Evolutionary conservation across 192 early-diverging fungal species (phyloP), one percentile per base, ranked within the genome.

Genomic region (Diversispora eburnea): DNA sequence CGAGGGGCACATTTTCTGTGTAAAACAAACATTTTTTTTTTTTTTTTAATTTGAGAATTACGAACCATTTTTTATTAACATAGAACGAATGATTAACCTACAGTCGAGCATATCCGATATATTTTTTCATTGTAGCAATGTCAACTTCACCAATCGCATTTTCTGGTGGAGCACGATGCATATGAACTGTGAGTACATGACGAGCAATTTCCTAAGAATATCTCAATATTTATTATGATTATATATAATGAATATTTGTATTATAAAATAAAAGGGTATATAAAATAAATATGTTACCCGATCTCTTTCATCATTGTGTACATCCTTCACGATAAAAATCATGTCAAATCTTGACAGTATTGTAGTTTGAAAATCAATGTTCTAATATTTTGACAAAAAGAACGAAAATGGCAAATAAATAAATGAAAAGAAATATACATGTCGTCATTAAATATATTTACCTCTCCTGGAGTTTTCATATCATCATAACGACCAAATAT

Each of bases 291-390:
- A 33, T 41, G 63, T 74, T 81, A 89, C 89, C 80, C 83, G 84
- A 87, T 99, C 98, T 41, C 93, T 89, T 76, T 80, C 83, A 75
- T 95, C 94, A 76, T 96, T 94, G 75, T 98, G 96, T 78, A 95
- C 96, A 81, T 99, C 98, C 75, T 92, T 93, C 45, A 99, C 90
- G 76, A 99, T 98, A 72, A 99, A 99, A 74, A 99, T 99, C 90
- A 98, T 91, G 83, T 99, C 98, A 70, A 99, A 99, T 83, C 98
- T 91, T 56, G 98, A 99, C 83, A 99, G 88, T 73, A 99, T 98
- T 3, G 98, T 99, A 1, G 95, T 93, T 87, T 99, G 98, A 84
- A 99, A 99, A 83, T 99, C 98, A 77, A 99, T 98, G 76, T 99
- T 99, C 88, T 73, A 64, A 19, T 8, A 60, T 17, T 90, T 69